Conservation (phyloP, 2,329 filamentous ascomycete species). For the Trematosphaeria pertusa region DNA sequence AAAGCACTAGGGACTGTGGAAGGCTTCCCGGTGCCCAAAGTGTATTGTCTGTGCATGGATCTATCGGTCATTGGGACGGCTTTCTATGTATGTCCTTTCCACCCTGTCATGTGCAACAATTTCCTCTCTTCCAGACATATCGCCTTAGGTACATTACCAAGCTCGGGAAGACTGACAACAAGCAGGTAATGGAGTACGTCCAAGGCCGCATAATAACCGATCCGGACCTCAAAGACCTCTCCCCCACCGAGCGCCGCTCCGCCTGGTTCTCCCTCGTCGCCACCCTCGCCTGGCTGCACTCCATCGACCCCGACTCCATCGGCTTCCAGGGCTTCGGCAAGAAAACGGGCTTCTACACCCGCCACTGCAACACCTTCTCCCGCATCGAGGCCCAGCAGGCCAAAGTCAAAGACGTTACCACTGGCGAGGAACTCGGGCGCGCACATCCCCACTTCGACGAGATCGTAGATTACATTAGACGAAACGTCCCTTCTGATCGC, state of each 20-base stretch:
- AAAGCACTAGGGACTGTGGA: slow-evolving; percentile 74
- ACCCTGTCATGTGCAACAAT: too few relatives aligned
- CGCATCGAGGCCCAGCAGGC: slow-evolving; percentile 81
- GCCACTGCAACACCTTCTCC: slow-evolving; percentile 83
- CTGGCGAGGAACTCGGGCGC: slow-evolving; percentile 70
- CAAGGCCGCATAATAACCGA: slow-evolving; percentile 93
- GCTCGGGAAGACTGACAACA: neutral
- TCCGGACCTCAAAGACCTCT: slow-evolving; percentile 74
- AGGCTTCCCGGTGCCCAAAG: slow-evolving; percentile 84
- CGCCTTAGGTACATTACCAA: too few relatives aligned
- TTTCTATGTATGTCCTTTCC: slow-evolving; percentile 69
- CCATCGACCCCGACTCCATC: slow-evolving; percentile 70
- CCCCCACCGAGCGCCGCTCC: slow-evolving; percentile 65
- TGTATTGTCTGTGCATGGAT: slow-evolving; percentile 87
- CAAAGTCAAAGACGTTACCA: slow-evolving; percentile 74
- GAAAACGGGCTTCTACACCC: slow-evolving; percentile 76
- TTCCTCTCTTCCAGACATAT: too few relatives aligned
- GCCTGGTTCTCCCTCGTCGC: slow-evolving; percentile 64
- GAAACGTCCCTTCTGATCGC: slow-evolving; percentile 71
- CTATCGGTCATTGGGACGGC: slow-evolving; percentile 78
- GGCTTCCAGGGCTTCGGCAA: slow-evolving; percentile 77
- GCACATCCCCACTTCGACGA: slow-evolving; percentile 77
- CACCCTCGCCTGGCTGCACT: slow-evolving; percentile 84
- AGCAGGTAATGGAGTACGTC: slow-evolving; percentile 84
- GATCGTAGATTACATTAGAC: slow-evolving; percentile 76